Evolutionary conservation across 2,329 filamentous ascomycete genomes (phyloP).

Genomic region (Mycosphaerella sp.): DNA sequence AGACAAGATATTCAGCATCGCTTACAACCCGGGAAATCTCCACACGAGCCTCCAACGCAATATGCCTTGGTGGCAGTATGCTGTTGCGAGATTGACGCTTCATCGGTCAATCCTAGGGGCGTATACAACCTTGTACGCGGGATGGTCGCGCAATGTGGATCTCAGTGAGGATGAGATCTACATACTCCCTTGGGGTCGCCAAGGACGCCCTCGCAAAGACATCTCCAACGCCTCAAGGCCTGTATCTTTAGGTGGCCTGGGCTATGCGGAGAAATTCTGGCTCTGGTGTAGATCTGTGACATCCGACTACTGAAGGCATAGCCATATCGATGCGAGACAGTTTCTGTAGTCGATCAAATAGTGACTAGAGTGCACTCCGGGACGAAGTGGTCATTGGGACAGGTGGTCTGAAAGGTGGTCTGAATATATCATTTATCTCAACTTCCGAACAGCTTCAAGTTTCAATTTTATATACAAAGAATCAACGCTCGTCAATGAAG

Average conservation of each 20-base stretch:
- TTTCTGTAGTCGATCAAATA: too few species aligned
- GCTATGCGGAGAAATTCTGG: conserved; percentile 37
- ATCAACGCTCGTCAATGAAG: too few species aligned
- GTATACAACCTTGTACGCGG: conserved; percentile 34
- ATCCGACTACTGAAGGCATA: too few species aligned
- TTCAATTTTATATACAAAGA: too few species aligned
- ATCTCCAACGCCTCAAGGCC: too few species aligned
- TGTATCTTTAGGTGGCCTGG: conserved; percentile 31
- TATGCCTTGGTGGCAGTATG: conserved; percentile 9
- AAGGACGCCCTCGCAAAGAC: conserved; percentile 28
- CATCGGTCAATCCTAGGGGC: conserved; percentile 28
- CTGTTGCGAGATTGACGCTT: conserved; percentile 11
- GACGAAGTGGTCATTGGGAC: too few species aligned
- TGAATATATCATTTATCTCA: too few species aligned
- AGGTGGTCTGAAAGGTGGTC: too few species aligned
- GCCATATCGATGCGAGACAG: too few species aligned
- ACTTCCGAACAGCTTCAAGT: too few species aligned
- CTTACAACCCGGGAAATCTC: conserved; percentile 33
- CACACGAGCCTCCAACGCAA: conserved; percentile 30
- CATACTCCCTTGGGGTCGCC: conserved; percentile 35
- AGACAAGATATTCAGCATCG: conserved; percentile 25
- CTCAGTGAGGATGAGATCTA: conserved; percentile 29
- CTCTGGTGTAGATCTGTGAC: too few species aligned
- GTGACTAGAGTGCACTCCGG: too few species aligned
- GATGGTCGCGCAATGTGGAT: conserved; percentile 25